A percentile compares a stretch with the other conserved stretches of the same genome.
Evolutionary conservation across 495 filamentous ascomycete species (phyloP).

Genomic region (Tuber microsphaerosporum): DNA sequence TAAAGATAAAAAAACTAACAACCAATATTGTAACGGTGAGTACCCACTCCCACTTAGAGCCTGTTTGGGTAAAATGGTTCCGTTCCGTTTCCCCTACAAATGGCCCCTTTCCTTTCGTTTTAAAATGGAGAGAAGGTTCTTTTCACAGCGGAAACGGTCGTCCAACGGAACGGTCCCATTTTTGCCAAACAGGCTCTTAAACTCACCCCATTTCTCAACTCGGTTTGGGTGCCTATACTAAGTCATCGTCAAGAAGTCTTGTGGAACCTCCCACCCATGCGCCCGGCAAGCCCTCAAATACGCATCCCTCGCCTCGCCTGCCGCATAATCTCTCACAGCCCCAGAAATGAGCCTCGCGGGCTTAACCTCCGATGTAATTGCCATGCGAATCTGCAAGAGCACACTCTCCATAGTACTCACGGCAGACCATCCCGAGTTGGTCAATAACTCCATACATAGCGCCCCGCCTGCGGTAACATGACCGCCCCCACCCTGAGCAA

Average conservation of each 20-base stretch:
- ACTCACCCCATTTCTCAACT: not conserved
- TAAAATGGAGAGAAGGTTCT: no score
- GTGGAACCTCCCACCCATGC: slow-evolving; percentile 61
- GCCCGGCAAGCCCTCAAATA: slow-evolving; percentile 58
- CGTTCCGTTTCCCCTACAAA: no score
- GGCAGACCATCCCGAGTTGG: slow-evolving; percentile 72
- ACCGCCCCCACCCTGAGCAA: slow-evolving; percentile 67
- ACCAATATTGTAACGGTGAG: not conserved
- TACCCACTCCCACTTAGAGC: not conserved
- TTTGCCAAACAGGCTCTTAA: no score
- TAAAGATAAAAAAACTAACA: not conserved
- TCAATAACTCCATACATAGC: slow-evolving; percentile 87
- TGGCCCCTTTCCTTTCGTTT: no score
- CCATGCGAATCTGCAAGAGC: slow-evolving; percentile 73
- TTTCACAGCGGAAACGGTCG: no score
- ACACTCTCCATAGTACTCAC: slow-evolving; percentile 69
- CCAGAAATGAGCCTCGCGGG: slow-evolving; percentile 59
- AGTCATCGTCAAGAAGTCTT: slow-evolving; percentile 41
- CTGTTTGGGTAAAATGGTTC: no score
- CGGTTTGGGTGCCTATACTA: not conserved
- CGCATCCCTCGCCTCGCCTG: slow-evolving; percentile 65
- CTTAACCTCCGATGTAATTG: slow-evolving; percentile 61
- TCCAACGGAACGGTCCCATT: no score
- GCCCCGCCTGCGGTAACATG: slow-evolving; percentile 85
- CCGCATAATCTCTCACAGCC: slow-evolving; percentile 48